Percentiles rank a stretch among this genome's conserved stretches.
Evolutionary conservation across 73 alveolate species (phyloP).

Genomic region (Paramecium octaurelia): DNA sequence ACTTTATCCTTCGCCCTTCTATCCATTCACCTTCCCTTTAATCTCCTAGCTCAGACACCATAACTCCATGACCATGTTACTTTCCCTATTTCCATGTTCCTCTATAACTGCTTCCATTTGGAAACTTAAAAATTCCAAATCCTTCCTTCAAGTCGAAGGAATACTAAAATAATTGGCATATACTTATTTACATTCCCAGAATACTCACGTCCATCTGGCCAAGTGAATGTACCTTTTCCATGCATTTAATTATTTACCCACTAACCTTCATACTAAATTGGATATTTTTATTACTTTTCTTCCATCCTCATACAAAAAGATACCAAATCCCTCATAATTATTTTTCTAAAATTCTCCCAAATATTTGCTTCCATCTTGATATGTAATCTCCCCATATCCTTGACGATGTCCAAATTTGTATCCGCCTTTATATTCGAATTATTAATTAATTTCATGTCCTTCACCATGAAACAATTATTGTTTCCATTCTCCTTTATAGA

Average conservation of each 20-base stretch:
- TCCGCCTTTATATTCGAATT: constrained; percentile 70
- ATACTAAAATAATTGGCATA: background rate
- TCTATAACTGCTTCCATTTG: background rate
- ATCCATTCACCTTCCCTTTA: constrained; percentile 48
- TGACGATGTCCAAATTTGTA: constrained; percentile 55
- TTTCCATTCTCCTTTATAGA: constrained; percentile 64
- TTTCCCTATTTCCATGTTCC: constrained; percentile 52
- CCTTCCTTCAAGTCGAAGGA: background rate
- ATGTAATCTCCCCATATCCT: constrained; percentile 69
- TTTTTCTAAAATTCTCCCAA: constrained; percentile 67
- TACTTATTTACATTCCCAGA: constrained; percentile 25
- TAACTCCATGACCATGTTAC: constrained; percentile 41
- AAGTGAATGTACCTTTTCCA: constrained; percentile 63
- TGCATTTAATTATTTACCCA: constrained; percentile 70
- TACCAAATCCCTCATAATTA: constrained; percentile 71
- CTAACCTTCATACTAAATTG: constrained; percentile 66
- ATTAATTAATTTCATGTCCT: constrained; percentile 65
- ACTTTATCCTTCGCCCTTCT: constrained; percentile 30
- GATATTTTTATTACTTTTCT: constrained; percentile 20
- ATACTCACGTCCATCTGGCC: constrained; percentile 72
- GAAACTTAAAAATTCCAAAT: background rate
- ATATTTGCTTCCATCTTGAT: constrained; percentile 64
- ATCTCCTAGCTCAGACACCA: constrained; percentile 2
- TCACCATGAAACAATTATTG: constrained; percentile 27
- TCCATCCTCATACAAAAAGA: constrained; percentile 70